Evolutionary conservation across 1,139 yeast genomes (phyloP).

Genomic region (Waltiozyma solani): DNA sequence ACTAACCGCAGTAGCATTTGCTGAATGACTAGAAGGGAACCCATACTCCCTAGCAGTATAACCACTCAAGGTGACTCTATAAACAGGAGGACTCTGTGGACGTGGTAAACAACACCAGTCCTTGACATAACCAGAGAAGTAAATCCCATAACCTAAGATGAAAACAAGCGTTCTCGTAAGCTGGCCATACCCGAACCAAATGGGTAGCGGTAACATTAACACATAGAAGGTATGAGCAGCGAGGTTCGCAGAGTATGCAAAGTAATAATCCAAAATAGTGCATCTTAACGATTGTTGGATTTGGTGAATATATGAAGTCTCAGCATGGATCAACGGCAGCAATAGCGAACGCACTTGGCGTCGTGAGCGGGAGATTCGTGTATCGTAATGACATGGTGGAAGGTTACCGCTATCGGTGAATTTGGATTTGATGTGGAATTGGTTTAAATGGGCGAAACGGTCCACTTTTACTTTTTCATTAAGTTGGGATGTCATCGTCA

Average conservation of each 20-base stretch:
- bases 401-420: slow-evolving; percentile 63
- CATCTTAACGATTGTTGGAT: slow-evolving; percentile 46
- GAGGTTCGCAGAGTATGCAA: slow-evolving; percentile 81
- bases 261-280: slow-evolving; percentile 57
- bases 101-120: slow-evolving; percentile 87
- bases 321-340: slow-evolving; percentile 53
- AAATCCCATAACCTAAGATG: slow-evolving; percentile 80
- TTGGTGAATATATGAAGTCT: slow-evolving; percentile 49
- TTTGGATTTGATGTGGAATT: slow-evolving; percentile 19
- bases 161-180: slow-evolving; percentile 63
- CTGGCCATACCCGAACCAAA: slow-evolving; percentile 67
- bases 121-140: slow-evolving; percentile 64
- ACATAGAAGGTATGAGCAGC: slow-evolving; percentile 95
- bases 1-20: slow-evolving; percentile 82
- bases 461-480: too few relatives aligned
- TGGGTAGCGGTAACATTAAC: slow-evolving; percentile 72
- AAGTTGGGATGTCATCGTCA: too few relatives aligned
- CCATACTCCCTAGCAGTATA: slow-evolving; percentile 93
- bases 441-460: slow-evolving; percentile 19
- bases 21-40: slow-evolving; percentile 87
- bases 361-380: slow-evolving; percentile 47
- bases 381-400: slow-evolving; percentile 53
- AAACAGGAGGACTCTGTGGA: slow-evolving; percentile 87
- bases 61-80: slow-evolving; percentile 79
- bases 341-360: slow-evolving; percentile 45